phyloP scores from a whole-genome alignment of 176 grass and related monocot genomes.

The Ensete glaucum region DNA sequence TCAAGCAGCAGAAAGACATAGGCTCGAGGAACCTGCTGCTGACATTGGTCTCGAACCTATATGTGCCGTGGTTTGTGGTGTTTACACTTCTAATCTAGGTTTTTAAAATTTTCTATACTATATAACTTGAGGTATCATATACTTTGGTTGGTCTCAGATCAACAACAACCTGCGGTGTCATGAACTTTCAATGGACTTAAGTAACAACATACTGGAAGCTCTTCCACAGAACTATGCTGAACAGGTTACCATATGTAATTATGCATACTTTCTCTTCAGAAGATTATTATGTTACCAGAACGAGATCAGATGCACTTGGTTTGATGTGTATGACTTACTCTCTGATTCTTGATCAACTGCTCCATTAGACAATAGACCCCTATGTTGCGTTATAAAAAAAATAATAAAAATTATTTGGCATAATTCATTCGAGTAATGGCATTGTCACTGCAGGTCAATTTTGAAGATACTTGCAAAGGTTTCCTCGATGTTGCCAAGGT shows the following conservation, averaged over 20 bases:
- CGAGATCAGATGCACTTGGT: background rate
- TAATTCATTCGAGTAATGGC: background rate
- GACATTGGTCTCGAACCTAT: constrained; percentile 74
- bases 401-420: background rate
- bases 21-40: constrained; percentile 84
- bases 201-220: constrained; percentile 80
- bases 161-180: constrained; percentile 92
- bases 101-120: background rate
- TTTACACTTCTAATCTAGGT: constrained; percentile 8
- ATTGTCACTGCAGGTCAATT: constrained; percentile 78
- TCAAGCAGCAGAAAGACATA: constrained; percentile 92
- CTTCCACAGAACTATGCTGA: constrained; percentile 92
- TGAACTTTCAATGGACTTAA: constrained; percentile 79
- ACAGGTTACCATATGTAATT: constrained; percentile 45
- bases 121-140: constrained; percentile 18
- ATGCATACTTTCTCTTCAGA: background rate
- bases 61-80: constrained; percentile 74
- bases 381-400: background rate
- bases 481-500: constrained; percentile 99
- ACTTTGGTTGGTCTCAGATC: constrained; percentile 53
- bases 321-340: background rate
- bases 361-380: background rate
- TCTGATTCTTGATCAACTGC: background rate
- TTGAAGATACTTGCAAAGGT: constrained; percentile 99
- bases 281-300: background rate